Base-by-base conservation (phyloP, 805 yeast species). In the Wickerhamomyces xylosicus region DNA sequence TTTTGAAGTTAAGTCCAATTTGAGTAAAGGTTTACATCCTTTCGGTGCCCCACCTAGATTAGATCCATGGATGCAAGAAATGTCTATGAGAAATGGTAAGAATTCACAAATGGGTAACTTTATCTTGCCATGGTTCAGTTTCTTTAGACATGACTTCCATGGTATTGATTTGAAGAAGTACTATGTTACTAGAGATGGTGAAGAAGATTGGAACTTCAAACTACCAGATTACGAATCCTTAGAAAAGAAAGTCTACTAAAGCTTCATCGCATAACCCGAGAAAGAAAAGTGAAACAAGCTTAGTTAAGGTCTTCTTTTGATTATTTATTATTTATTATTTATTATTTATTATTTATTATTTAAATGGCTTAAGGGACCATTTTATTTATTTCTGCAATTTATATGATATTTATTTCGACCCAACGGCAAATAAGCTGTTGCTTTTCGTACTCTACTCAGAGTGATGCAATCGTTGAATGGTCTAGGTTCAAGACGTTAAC, bases 41-140 rank as follows among this genome's bases (percentile, higher is more conserved):
- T 81, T 76, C 58, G 85, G 83, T 34, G 68, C 63, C 4, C 43
- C 39, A 48, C 75, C 85, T 40, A 64, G 69, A 37, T 67, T 85
- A 61, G 71, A 74, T 36, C 81, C 77, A 43, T 73, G 85, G 66
- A 60, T 80, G 52, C 85, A 84, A 59, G 82, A 77, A 48, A 69
- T 81, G 46, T 77, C 95, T 43, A 75, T 82, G 51, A 72, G 86
- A 64, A 81, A 82, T 67, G 79, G 92, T 19, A 81, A 79, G 48
- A 77, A 77, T 54, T 75, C 94, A 7, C 76, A 74, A 53, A 58
- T 74, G 41, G 63, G 68, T 40, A 56, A 79, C 49, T 72, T 77
- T 40, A 54, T 82, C 44, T 58, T 85, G 51, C 95, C 95, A 19
- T 79, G 86, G 85, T 84, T 85, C 67, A 85, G 85, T 63, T 64